Percentiles rank a stretch among this genome's conserved stretches.
Conservation (phyloP, 2,329 filamentous ascomycete species). For the Epichloe aotearoae region DNA sequence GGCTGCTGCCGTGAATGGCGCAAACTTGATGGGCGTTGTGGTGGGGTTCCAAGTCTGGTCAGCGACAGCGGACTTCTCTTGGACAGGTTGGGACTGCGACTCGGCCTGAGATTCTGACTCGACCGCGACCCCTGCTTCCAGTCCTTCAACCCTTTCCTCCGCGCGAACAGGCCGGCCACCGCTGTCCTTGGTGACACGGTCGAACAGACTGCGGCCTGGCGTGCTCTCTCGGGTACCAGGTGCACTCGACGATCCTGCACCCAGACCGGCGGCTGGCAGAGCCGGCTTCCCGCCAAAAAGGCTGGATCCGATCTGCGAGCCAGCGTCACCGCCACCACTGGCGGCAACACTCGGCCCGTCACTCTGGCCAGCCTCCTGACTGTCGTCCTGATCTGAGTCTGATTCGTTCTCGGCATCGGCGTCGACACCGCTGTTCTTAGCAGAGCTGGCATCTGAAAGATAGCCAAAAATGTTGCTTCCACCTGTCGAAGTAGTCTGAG, state of each 20-base stretch:
- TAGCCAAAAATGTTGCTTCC: slow-evolving; percentile 45
- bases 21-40: slow-evolving; percentile 43
- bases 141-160: slow-evolving; percentile 13
- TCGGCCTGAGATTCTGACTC: neutral
- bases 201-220: slow-evolving; percentile 39
- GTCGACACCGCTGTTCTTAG: slow-evolving; percentile 39
- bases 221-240: slow-evolving; percentile 31
- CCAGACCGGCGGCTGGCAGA: slow-evolving; percentile 10
- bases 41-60: slow-evolving; percentile 31
- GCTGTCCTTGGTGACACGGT: slow-evolving; percentile 36
- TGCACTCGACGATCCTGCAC: slow-evolving; percentile 19
- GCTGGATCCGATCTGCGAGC: slow-evolving; percentile 17
- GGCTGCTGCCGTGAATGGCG: slow-evolving; percentile 18
- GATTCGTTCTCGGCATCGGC: slow-evolving; percentile 33
- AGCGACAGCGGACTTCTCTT: slow-evolving; percentile 16
- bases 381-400: slow-evolving; percentile 29
- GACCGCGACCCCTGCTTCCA: neutral
- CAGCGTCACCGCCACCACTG: slow-evolving; percentile 27
- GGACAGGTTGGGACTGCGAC: neutral
- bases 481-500: slow-evolving; percentile 12
- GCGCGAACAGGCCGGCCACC: slow-evolving; percentile 37
- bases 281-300: slow-evolving; percentile 20
- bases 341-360: slow-evolving; percentile 30
- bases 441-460: slow-evolving; percentile 42
- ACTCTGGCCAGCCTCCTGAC: slow-evolving; percentile 29